Evolutionary conservation across 2,329 filamentous ascomycete genomes (phyloP).

Genomic region (Coniochaeta sp.): DNA sequence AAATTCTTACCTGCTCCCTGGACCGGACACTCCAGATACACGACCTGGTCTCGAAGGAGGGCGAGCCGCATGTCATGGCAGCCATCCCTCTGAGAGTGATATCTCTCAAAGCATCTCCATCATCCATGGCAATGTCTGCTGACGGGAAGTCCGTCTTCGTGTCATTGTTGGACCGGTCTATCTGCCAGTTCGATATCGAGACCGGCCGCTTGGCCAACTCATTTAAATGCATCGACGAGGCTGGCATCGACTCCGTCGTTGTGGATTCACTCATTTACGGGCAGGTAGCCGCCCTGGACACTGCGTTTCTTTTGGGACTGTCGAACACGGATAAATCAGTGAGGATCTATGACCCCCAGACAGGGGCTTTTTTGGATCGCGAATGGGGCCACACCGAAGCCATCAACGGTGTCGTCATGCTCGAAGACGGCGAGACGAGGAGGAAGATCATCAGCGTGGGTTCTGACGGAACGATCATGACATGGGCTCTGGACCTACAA

Average conservation of each 20-base stretch:
- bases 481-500: constrained; percentile 56
- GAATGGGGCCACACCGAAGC: constrained; percentile 96
- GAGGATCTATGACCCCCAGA: constrained; percentile 74
- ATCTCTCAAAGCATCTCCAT: constrained; percentile 76
- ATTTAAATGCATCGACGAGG: constrained; percentile 79
- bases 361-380: constrained; percentile 70
- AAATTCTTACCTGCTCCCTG: constrained; percentile 76
- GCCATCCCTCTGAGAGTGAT: constrained; percentile 73
- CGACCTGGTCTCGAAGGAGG: constrained; percentile 65
- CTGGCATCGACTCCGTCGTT: constrained; percentile 73
- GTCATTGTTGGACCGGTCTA: constrained; percentile 52
- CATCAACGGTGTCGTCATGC: constrained; percentile 74
- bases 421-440: constrained; percentile 50
- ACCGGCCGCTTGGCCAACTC: constrained; percentile 62
- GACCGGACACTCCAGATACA: constrained; percentile 83
- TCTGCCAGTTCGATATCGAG: constrained; percentile 54
- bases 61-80: constrained; percentile 57
- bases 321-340: constrained; percentile 96
- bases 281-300: constrained; percentile 44
- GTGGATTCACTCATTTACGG: constrained; percentile 68
- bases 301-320: constrained; percentile 71
- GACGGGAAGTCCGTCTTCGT: constrained; percentile 54
- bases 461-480: constrained; percentile 76
- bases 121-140: constrained; percentile 69
- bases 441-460: constrained; percentile 66